Evolutionary conservation across 2,329 filamentous ascomycete genomes (phyloP).

Genomic region (Paraphaeosphaeria sporulosa): DNA sequence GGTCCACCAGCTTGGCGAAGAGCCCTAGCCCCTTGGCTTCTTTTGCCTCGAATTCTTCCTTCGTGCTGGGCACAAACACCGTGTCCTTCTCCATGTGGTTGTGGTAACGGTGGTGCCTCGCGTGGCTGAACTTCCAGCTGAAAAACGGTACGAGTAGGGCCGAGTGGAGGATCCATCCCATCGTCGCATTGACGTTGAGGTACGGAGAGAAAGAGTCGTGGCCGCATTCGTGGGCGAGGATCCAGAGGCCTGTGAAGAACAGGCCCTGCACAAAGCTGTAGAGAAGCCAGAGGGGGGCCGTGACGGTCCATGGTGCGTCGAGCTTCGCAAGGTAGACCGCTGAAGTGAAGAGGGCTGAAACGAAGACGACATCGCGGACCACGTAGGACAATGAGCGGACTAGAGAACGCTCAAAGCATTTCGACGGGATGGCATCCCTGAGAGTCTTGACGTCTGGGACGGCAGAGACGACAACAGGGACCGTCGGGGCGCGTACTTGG

Average conservation of each 20-base stretch:
- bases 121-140: constrained; percentile 75
- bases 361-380: constrained; percentile 26
- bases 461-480: not conserved
- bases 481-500: not conserved
- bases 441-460: constrained; percentile 35
- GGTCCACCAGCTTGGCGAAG: constrained; percentile 35
- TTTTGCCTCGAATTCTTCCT: not conserved
- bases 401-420: constrained; percentile 36
- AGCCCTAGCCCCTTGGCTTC: not conserved
- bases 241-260: constrained; percentile 72
- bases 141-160: constrained; percentile 74
- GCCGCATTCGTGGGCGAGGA: constrained; percentile 73
- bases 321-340: constrained; percentile 17
- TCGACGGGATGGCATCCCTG: constrained; percentile 31
- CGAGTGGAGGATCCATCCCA: constrained; percentile 72
- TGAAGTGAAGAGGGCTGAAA: constrained; percentile 12
- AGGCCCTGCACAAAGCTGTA: constrained; percentile 73
- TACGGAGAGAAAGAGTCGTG: constrained; percentile 72
- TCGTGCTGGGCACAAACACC: constrained; percentile 38
- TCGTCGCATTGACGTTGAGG: constrained; percentile 64
- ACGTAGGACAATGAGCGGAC: constrained; percentile 33
- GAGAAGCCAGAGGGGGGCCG: constrained; percentile 55
- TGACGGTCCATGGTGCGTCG: constrained; percentile 25
- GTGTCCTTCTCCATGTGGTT: constrained; percentile 71
- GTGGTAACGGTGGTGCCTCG: constrained; percentile 73